Evolutionary conservation across 2,329 filamentous ascomycete species (phyloP).

Genomic region (Alternaria triticina): DNA sequence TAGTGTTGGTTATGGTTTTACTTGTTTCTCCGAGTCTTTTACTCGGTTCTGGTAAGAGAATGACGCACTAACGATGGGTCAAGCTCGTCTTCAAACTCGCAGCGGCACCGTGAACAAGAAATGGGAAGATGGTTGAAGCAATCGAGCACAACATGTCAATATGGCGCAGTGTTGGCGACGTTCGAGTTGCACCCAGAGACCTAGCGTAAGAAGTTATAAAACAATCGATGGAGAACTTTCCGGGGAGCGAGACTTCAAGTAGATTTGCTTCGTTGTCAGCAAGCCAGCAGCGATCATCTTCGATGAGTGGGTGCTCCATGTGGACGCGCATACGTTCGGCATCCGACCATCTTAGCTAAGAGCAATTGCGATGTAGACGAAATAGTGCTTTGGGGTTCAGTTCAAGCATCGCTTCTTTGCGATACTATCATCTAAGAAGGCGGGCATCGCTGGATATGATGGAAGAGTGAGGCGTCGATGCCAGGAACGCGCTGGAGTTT

Average conservation of each 20-base stretch:
- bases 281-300: background rate
- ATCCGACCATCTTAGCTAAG: background rate
- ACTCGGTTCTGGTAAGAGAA: background rate
- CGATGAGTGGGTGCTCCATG: background rate
- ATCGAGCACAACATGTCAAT: background rate
- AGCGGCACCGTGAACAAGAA: background rate
- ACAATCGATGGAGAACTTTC: rapidly evolving
- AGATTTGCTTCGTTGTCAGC: background rate
- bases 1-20: background rate
- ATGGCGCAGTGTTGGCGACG: background rate
- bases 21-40: background rate
- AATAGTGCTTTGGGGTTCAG: background rate
- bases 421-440: background rate
- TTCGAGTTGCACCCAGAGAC: background rate
- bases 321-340: background rate
- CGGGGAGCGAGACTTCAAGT: rapidly evolving
- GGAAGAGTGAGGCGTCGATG: background rate
- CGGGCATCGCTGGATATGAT: background rate
- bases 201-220: background rate
- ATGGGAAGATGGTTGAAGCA: background rate
- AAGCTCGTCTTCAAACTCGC: background rate
- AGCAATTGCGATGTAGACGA: background rate
- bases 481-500: background rate
- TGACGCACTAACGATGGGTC: background rate
- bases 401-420: background rate